These are phyloP conservation scores for Tricholoma matsutake DNA, from an alignment of 768 basidiomycete species.

Conservation along the genomic window DNA sequence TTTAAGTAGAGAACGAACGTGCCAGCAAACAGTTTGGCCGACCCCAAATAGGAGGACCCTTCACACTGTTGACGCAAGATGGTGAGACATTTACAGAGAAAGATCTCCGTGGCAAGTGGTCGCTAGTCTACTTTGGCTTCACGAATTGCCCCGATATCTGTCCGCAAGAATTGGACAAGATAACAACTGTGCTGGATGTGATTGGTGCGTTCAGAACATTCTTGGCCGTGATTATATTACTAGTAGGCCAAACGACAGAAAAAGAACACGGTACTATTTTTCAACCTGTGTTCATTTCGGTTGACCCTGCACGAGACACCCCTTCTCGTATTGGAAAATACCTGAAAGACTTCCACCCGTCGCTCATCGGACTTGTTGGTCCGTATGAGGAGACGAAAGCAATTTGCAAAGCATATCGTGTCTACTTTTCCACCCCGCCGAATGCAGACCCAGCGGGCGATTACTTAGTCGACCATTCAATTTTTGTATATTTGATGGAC, in stretches of 20 bases:
- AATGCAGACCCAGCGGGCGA: constrained; percentile 85
- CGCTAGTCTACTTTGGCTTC: constrained; percentile 96
- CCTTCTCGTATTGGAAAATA: constrained; percentile 59
- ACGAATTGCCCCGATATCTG: constrained; percentile 99
- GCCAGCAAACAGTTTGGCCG: constrained; percentile 74
- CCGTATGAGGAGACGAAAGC: constrained; percentile 79
- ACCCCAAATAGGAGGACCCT: constrained; percentile 90
- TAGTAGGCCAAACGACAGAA: constrained; percentile 40
- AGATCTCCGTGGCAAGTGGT: constrained; percentile 87
- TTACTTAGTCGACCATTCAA: constrained; percentile 96
- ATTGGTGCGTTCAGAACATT: constrained; percentile 51
- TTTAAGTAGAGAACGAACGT: constrained; percentile 63
- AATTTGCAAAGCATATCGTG: constrained; percentile 92
- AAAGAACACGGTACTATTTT: constrained; percentile 67
- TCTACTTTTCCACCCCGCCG: constrained; percentile 97
- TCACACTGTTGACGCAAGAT: constrained; percentile 66
- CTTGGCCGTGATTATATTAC: neutral
- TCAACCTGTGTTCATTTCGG: constrained; percentile 91
- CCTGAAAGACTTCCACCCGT: constrained; percentile 85
- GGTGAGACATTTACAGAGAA: constrained; percentile 76
- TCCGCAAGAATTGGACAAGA: constrained; percentile 96
- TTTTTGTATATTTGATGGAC: constrained; percentile 98
- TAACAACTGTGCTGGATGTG: constrained; percentile 69
- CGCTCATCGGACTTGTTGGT: constrained; percentile 85
- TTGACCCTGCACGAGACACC: constrained; percentile 92